A percentile compares a stretch with the other conserved stretches of the same genome.
Evolutionary conservation across 2,329 filamentous ascomycete genomes (phyloP).

Genomic region (Aspergillus tamarii): DNA sequence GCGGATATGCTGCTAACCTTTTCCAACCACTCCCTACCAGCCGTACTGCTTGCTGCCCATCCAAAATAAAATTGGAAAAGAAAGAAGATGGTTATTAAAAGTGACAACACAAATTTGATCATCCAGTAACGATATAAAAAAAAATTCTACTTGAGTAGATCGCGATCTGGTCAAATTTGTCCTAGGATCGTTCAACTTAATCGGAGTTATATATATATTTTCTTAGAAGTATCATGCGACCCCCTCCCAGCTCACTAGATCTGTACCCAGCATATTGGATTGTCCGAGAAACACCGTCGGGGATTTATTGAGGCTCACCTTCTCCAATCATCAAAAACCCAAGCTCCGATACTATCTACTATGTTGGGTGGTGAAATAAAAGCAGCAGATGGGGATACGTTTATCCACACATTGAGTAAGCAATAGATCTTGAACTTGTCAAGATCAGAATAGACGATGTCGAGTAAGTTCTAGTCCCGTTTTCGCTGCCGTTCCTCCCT

Average conservation of each 20-base stretch:
- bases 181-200: background rate
- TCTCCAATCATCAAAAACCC: background rate
- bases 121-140: background rate
- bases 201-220: background rate
- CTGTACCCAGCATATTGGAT: background rate
- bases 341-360: background rate
- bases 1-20: constrained; percentile 8
- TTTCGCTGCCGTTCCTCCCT: background rate
- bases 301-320: background rate
- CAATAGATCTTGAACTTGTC: background rate
- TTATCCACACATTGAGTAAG: background rate
- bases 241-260: background rate
- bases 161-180: background rate
- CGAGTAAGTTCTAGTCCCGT: background rate
- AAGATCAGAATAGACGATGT: background rate
- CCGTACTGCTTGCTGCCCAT: background rate
- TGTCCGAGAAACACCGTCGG: background rate
- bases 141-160: background rate
- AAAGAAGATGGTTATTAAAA: background rate
- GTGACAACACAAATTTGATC: background rate
- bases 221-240: background rate
- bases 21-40: background rate
- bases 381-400: too few species aligned
- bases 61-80: background rate
- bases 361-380: background rate